Percentiles rank a stretch among this genome's conserved stretches.
Evolutionary conservation across 306 rosid genomes (phyloP).

Genomic region (Astragalus glycyphyllos): DNA sequence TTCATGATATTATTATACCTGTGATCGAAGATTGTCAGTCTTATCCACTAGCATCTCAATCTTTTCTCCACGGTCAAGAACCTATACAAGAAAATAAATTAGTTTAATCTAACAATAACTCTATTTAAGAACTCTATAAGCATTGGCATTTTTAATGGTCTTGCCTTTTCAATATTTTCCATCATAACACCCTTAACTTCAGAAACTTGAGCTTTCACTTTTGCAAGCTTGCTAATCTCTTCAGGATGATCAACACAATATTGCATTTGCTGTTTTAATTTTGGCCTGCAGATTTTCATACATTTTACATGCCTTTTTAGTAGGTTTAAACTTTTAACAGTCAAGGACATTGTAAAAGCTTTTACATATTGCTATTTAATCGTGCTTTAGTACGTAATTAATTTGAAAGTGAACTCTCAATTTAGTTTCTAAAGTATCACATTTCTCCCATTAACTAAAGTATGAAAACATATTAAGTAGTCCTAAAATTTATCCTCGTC

Average conservation of each 20-base stretch:
- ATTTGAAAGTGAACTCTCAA: too few species aligned
- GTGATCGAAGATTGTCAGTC: slow-evolving; percentile 96
- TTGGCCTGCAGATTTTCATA: slow-evolving; percentile 54
- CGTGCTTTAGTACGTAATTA: background rate
- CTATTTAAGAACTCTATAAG: background rate
- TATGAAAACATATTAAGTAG: too few species aligned
- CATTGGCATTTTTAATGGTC: background rate
- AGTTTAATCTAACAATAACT: background rate
- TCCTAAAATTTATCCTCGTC: too few species aligned
- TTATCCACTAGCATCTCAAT: slow-evolving; percentile 92
- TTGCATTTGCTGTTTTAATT: slow-evolving; percentile 93
- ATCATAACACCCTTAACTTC: slow-evolving; percentile 99
- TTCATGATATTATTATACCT: slow-evolving; percentile 55
- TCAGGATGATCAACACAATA: slow-evolving; percentile 94
- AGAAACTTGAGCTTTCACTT: slow-evolving; percentile 97
- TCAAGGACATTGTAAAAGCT: background rate
- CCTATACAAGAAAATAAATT: slow-evolving; percentile 52
- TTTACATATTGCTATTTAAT: background rate
- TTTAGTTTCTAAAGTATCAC: too few species aligned
- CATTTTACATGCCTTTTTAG: background rate
- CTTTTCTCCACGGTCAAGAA: slow-evolving; percentile 98
- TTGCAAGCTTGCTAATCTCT: slow-evolving; percentile 95
- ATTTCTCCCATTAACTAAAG: too few species aligned
- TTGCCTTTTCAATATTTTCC: slow-evolving; percentile 96
- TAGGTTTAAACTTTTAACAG: background rate